A percentile compares a stretch with the other conserved stretches of the same genome.
These are phyloP conservation scores for Mycena metata DNA, from an alignment of 768 basidiomycete genomes.

Conservation along the genomic window DNA sequence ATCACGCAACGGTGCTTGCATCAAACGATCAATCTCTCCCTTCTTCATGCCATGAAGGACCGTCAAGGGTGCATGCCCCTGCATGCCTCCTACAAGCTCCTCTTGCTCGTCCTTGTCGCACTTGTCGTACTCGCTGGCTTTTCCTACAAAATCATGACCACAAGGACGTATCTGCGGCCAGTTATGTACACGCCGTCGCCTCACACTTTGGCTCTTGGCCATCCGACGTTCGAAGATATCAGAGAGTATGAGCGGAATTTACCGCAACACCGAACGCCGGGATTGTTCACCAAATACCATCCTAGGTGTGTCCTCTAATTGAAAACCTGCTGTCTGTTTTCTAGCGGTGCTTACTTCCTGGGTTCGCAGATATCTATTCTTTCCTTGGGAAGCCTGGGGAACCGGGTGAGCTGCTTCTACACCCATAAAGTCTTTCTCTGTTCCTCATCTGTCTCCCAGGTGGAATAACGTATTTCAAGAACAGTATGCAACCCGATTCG, in stretches of 20 bases:
- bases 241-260: conserved; percentile 24
- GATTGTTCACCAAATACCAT: neutral
- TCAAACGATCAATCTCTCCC: too few relatives aligned
- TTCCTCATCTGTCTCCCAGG: neutral
- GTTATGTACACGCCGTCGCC: neutral
- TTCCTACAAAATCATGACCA: neutral
- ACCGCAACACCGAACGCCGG: conserved; percentile 19
- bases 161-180: neutral
- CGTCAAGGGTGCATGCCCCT: too few relatives aligned
- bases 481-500: conserved; percentile 6
- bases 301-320: conserved; percentile 14
- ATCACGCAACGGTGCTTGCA: too few relatives aligned
- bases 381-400: conserved; percentile 24
- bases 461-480: conserved; percentile 35
- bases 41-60: too few relatives aligned
- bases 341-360: neutral
- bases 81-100: too few relatives aligned
- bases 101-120: too few relatives aligned
- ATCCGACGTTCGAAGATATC: conserved; percentile 30
- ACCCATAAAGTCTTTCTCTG: too few relatives aligned
- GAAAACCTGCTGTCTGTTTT: too few relatives aligned
- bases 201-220: conserved; percentile 9
- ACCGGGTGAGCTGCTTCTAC: conserved; percentile 22
- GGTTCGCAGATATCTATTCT: conserved; percentile 30
- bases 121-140: neutral